Evolutionary conservation across 2,329 filamentous ascomycete species (phyloP).

Genomic region (Colletotrichum sp.): DNA sequence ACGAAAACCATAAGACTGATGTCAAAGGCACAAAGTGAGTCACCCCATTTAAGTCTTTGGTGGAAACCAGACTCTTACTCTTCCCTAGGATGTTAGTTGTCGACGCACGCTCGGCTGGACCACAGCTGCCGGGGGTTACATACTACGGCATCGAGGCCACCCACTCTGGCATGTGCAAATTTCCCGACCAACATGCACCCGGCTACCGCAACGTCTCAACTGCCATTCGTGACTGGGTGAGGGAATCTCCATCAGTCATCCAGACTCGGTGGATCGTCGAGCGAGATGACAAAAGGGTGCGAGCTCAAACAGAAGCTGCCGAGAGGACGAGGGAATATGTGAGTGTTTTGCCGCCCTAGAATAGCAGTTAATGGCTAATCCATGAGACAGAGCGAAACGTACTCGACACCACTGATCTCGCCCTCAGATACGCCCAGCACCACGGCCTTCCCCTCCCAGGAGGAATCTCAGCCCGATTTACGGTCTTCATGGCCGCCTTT

Average conservation of each 20-base stretch:
- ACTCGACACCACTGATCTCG: not conserved
- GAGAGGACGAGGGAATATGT: conserved; percentile 40
- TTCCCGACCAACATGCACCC: conserved; percentile 65
- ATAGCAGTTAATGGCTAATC: not conserved
- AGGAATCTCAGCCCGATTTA: not conserved
- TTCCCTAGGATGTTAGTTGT: conserved; percentile 62
- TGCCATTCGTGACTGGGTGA: conserved; percentile 56
- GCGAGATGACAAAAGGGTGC: conserved; percentile 53
- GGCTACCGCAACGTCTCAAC: conserved; percentile 64
- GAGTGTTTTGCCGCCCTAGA: not conserved
- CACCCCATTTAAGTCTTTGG: not conserved
- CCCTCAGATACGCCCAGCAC: not conserved
- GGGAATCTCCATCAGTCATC: conserved; percentile 60
- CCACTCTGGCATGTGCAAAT: conserved; percentile 78
- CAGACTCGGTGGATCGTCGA: conserved; percentile 65
- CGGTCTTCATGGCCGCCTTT: conserved; percentile 30
- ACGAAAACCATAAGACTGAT: conserved; percentile 76
- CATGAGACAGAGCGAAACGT: not conserved
- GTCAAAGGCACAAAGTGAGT: conserved; percentile 63
- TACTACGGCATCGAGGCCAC: conserved; percentile 78
- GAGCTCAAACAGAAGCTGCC: conserved; percentile 48
- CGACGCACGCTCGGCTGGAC: conserved; percentile 72
- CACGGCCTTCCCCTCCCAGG: not conserved
- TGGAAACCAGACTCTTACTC: not conserved
- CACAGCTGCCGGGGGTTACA: conserved; percentile 71